Evolutionary conservation across 2,329 filamentous ascomycete genomes (phyloP), one percentile per base, ranked within the genome.

Genomic region (Periconia sp.): DNA sequence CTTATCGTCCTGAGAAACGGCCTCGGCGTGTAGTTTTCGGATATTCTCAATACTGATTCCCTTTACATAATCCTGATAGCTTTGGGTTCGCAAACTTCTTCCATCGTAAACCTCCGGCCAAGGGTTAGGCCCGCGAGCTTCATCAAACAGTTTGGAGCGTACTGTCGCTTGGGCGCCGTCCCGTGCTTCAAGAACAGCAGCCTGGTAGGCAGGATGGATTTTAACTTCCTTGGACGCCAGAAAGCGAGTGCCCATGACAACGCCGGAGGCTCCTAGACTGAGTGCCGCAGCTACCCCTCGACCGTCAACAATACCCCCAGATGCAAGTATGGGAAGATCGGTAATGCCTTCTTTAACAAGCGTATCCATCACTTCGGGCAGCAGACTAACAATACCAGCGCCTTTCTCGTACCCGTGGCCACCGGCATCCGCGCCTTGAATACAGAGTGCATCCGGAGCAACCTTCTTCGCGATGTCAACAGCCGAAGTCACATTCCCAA

Each of bases 171-270:
- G 67, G 0, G 81, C 81, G 0, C 81, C 81, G 61, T 84, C 81
- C 2, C 55, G 63, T 11, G 78, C 77, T 10, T 70, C 63, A 1
- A 84, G 33, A 1, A 84, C 68, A 10, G 77, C 77, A 18, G 77
- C 69, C 54, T 71, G 70, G 50, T 82, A 82, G 0, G 73, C 75
- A 2, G 74, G 64, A 41, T 76, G 71, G 2, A 81, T 71, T 17
- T 68, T 65, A 1, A 78, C 75, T 61, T 84, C 82, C 0, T 69
- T 66, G 3, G 74, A 66, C 1, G 83, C 84, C 0, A 89, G 76
- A 56, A 88, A 87, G 6, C 85, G 78, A 0, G 87, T 90, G 0
- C 87, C 87, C 78, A 90, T 80, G 0, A 79, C 84, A 0, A 80
- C 79, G 0, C 83, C 86, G 5, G 68, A 54, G 1, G 76, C 77